A percentile compares a stretch with the other conserved stretches of the same genome.
Evolutionary conservation across 306 rosid species (phyloP).

Genomic region (Parietaria judaica): DNA sequence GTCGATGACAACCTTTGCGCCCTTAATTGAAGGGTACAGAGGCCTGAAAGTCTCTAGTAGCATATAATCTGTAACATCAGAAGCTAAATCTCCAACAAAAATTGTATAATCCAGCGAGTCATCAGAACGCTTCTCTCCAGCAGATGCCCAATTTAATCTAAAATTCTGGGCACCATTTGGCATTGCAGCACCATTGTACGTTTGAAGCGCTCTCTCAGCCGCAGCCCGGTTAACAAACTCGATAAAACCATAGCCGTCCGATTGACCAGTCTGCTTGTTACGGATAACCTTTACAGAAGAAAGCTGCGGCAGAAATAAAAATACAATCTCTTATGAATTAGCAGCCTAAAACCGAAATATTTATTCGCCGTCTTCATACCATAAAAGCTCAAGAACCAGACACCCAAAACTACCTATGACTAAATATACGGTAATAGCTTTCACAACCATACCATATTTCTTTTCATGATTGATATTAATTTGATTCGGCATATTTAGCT

Average conservation of each 20-base stretch:
- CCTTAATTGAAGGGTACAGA: constrained; percentile 51
- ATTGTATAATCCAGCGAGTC: constrained; percentile 82
- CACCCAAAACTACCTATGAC: too few relatives aligned
- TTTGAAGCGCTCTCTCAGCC: constrained; percentile 72
- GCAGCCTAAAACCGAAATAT: background rate
- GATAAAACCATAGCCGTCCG: constrained; percentile 89
- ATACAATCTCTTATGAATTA: background rate
- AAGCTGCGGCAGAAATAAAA: constrained; percentile 35
- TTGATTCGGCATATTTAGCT: too few relatives aligned
- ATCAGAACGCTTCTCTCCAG: constrained; percentile 77
- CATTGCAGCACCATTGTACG: constrained; percentile 74
- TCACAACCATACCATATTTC: too few relatives aligned
- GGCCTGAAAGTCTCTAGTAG: constrained; percentile 65
- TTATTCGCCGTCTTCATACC: too few relatives aligned
- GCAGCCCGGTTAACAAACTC: constrained; percentile 62
- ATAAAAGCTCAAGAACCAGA: too few relatives aligned
- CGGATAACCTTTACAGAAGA: constrained; percentile 67
- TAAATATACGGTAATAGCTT: too few relatives aligned
- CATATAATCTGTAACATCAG: constrained; percentile 75
- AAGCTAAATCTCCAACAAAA: constrained; percentile 94
- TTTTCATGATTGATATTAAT: too few relatives aligned
- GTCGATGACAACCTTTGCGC: constrained; percentile 95
- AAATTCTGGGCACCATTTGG: constrained; percentile 74
- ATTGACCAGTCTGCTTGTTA: constrained; percentile 70
- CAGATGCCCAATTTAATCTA: constrained; percentile 92